Evolutionary conservation across 768 basidiomycete genomes (phyloP).

Genomic region (Wakefieldia striispora): DNA sequence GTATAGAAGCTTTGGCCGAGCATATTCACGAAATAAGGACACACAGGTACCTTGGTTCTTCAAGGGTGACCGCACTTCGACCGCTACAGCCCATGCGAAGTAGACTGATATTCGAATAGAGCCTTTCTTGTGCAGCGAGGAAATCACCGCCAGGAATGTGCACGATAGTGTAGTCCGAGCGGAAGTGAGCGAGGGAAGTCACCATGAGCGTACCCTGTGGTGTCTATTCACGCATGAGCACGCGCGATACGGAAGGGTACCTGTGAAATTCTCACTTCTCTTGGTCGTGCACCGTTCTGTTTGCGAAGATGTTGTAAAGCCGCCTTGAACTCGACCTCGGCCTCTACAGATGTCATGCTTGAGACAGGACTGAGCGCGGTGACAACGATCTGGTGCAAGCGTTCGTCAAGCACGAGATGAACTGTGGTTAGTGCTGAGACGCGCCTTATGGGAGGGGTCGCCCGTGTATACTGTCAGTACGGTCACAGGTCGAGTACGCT

Average conservation of each 20-base stretch:
- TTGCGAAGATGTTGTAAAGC: constrained; percentile 60
- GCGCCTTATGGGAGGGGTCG: constrained; percentile 62
- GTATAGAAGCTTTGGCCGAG: constrained; percentile 8
- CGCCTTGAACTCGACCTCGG: constrained; percentile 57
- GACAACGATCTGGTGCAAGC: constrained; percentile 50
- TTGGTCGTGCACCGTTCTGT: constrained; percentile 68
- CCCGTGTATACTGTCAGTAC: constrained; percentile 78
- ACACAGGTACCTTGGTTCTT: constrained; percentile 57
- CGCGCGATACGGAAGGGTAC: background rate
- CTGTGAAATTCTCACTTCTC: constrained; percentile 42
- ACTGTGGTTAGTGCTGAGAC: constrained; percentile 7
- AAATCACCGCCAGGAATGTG: constrained; percentile 70
- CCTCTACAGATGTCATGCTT: constrained; percentile 41
- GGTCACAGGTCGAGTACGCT: constrained; percentile 56
- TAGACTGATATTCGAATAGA: constrained; percentile 81
- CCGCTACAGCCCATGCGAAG: constrained; percentile 83
- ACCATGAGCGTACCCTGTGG: constrained; percentile 70
- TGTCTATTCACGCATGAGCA: constrained; percentile 40
- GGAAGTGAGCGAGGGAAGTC: constrained; percentile 84
- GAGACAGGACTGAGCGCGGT: constrained; percentile 51
- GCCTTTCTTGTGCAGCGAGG: constrained; percentile 56
- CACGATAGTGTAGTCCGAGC: constrained; percentile 84
- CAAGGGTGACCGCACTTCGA: constrained; percentile 72
- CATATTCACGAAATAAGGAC: constrained; percentile 5
- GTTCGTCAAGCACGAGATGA: constrained; percentile 12